Conservation (phyloP, 371 early-diverging fungal genomes). For the Mucor ambiguus region DNA sequence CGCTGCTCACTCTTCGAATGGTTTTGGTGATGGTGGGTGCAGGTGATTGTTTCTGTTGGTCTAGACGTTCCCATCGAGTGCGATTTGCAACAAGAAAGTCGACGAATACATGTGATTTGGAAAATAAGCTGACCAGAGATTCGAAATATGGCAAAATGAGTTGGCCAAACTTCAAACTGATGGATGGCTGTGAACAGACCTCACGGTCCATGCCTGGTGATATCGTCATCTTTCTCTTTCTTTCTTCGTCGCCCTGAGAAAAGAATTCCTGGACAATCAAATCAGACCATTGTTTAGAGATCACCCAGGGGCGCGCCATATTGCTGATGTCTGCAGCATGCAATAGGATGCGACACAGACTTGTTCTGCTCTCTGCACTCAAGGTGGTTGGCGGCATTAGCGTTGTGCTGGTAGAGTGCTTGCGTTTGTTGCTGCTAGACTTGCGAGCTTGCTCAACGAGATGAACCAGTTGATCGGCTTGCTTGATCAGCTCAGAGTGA, state of each 20-base stretch:
- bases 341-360: conserved; percentile 65
- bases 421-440: background rate
- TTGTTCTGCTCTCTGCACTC: conserved; percentile 33
- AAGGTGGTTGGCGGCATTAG: background rate
- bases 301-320: conserved; percentile 79
- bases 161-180: conserved; percentile 81
- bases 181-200: conserved; percentile 69
- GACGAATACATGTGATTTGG: conserved; percentile 45
- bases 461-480: conserved; percentile 17
- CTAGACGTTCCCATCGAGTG: conserved; percentile 38
- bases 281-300: conserved; percentile 90
- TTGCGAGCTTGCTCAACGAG: background rate
- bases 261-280: conserved; percentile 85
- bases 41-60: background rate
- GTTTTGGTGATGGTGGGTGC: background rate
- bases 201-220: conserved; percentile 90
- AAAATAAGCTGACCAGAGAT: conserved; percentile 69
- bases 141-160: conserved; percentile 86
- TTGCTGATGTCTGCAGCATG: conserved; percentile 93
- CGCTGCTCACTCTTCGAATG: conserved; percentile 12
- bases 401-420: background rate
- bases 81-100: conserved; percentile 43
- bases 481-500: conserved; percentile 71
- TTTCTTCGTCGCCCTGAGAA: conserved; percentile 86
- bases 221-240: conserved; percentile 64